Conservation (phyloP, 148 eudicot species). For the Persicaria maculosa region DNA sequence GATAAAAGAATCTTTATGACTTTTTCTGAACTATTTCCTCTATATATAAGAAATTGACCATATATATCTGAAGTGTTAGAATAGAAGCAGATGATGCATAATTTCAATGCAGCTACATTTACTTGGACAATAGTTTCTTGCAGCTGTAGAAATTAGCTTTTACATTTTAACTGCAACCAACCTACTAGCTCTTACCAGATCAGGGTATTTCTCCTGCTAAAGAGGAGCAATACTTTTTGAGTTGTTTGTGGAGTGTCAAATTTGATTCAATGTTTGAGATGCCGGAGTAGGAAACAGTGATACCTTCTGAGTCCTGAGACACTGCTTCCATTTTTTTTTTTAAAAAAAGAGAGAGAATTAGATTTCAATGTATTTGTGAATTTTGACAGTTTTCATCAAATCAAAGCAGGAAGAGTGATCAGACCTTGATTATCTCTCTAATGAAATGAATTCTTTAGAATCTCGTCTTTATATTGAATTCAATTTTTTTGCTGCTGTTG, state of each 20-base stretch:
- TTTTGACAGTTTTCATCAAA: not conserved
- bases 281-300: not conserved
- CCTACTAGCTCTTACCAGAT: not conserved
- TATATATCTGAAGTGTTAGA: not conserved
- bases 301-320: not conserved
- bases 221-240: not conserved
- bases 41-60: not conserved
- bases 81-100: not conserved
- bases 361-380: not conserved
- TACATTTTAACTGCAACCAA: not conserved
- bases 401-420: not conserved
- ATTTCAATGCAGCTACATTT: not conserved
- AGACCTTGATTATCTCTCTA: not conserved
- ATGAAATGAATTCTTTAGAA: not conserved
- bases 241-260: not conserved
- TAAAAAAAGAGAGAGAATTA: not conserved
- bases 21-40: not conserved
- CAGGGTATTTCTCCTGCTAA: not conserved
- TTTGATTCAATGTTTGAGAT: not conserved
- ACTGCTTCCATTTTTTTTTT: no score
- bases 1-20: slow-evolving; percentile 2
- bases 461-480: not conserved
- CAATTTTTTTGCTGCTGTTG: not conserved
- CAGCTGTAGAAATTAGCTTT: not conserved
- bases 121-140: not conserved